A percentile compares a stretch with the other conserved stretches of the same genome.
These are phyloP conservation scores for Halenospora varia DNA, from an alignment of 495 filamentous ascomycete genomes.

Conservation along the genomic window DNA sequence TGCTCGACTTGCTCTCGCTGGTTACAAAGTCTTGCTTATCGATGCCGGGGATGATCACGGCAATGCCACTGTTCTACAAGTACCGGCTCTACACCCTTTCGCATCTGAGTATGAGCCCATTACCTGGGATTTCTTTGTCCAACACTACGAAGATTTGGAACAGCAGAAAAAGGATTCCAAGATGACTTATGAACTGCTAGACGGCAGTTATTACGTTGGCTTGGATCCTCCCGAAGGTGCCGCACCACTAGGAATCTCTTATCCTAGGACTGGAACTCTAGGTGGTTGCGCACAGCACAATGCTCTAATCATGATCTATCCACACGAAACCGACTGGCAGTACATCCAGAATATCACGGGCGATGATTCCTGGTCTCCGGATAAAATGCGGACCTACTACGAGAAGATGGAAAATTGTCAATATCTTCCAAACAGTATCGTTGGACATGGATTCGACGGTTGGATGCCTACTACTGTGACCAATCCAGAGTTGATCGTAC, in stretches of 20 bases:
- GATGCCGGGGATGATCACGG: conserved; percentile 63
- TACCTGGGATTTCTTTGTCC: conserved; percentile 46
- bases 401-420: conserved; percentile 48
- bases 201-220: conserved; percentile 35
- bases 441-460: conserved; percentile 54
- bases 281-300: conserved; percentile 46
- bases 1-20: conserved; percentile 54
- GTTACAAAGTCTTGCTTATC: conserved; percentile 55
- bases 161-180: conserved; percentile 39
- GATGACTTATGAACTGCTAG: conserved; percentile 37
- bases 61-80: conserved; percentile 25
- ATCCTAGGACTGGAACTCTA: conserved; percentile 42
- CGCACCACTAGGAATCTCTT: conserved; percentile 37
- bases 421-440: conserved; percentile 38
- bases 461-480: conserved; percentile 52
- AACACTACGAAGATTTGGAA: conserved; percentile 38
- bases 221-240: conserved; percentile 36
- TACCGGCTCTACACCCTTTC: conserved; percentile 21
- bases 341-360: conserved; percentile 35
- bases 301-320: conserved; percentile 39
- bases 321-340: conserved; percentile 42
- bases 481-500: conserved; percentile 41
- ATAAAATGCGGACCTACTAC: conserved; percentile 46
- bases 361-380: conserved; percentile 33
- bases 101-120: conserved; percentile 38